Evolutionary conservation across 257 asterid species (phyloP).

Genomic region (Knoxia roxburghii): DNA sequence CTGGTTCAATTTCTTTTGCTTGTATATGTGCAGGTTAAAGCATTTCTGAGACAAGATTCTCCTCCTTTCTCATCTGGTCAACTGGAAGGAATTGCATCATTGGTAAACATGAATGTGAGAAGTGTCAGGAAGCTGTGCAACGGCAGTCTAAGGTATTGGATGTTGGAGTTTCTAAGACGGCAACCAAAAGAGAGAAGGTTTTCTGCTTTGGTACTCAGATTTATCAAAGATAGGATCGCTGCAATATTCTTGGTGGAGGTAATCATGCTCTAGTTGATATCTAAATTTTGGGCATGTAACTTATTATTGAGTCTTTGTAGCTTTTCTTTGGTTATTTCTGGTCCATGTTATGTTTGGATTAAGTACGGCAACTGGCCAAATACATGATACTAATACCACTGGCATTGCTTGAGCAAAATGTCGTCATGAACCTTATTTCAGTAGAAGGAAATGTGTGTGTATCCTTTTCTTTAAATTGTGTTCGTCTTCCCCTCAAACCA

Average conservation of each 20-base stretch:
- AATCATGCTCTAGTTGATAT: conserved; percentile 12
- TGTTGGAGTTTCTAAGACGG: conserved; percentile 74
- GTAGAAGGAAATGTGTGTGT: neutral
- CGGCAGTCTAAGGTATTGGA: conserved; percentile 85
- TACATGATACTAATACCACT: neutral
- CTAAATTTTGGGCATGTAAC: neutral
- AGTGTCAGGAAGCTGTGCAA: conserved; percentile 58
- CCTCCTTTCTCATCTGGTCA: conserved; percentile 84
- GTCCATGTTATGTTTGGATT: neutral
- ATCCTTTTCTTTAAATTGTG: too few relatives aligned
- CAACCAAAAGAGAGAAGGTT: conserved; percentile 60
- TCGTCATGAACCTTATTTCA: neutral
- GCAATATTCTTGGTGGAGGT: conserved; percentile 87
- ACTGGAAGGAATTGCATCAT: conserved; percentile 80
- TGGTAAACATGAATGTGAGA: conserved; percentile 62
- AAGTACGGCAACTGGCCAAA: neutral
- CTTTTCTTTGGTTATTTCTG: neutral
- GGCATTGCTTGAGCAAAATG: neutral
- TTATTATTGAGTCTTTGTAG: neutral
- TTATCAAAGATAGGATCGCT: conserved; percentile 84
- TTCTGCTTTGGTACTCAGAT: conserved; percentile 78
- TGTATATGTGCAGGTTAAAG: conserved; percentile 59
- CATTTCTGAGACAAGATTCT: conserved; percentile 81
- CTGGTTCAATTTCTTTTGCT: conserved; percentile 14
- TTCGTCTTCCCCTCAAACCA: neutral